Percentiles rank a stretch among this genome's conserved stretches.
These are phyloP conservation scores for Sugiyamaella qingdaonensis DNA, from an alignment of 805 yeast genomes.

Conservation along the genomic window DNA sequence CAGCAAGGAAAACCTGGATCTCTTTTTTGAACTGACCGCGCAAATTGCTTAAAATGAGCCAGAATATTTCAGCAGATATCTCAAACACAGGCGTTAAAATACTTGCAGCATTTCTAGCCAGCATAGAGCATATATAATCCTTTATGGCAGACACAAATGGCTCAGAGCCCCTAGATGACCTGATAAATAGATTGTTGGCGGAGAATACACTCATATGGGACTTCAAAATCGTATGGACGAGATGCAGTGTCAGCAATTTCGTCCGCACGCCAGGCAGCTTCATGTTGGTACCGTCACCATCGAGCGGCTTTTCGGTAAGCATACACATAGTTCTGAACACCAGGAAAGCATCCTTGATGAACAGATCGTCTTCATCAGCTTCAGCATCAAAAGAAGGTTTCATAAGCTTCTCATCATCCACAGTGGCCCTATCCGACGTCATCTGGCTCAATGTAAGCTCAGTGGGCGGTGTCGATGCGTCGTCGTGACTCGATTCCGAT, in stretches of 20 bases:
- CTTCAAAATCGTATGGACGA: constrained; percentile 78
- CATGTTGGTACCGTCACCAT: constrained; percentile 53
- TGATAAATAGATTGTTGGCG: constrained; percentile 37
- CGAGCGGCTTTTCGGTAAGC: constrained; percentile 79
- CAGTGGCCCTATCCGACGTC: constrained; percentile 21
- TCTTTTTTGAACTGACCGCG: constrained; percentile 88
- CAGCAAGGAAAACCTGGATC: constrained; percentile 88
- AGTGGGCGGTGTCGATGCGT: constrained; percentile 5
- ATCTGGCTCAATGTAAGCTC: constrained; percentile 31
- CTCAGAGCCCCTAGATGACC: constrained; percentile 36
- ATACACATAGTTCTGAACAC: constrained; percentile 94
- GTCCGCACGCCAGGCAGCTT: constrained; percentile 91
- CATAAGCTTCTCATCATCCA: constrained; percentile 26
- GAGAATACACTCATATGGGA: constrained; percentile 79
- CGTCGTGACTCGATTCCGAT: constrained; percentile 5
- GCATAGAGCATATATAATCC: constrained; percentile 74
- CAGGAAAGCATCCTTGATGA: constrained; percentile 85
- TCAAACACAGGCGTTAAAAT: constrained; percentile 89
- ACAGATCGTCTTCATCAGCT: constrained; percentile 59
- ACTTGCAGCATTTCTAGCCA: constrained; percentile 90
- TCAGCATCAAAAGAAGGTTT: constrained; percentile 36
- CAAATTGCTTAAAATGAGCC: constrained; percentile 78
- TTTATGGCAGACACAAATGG: constrained; percentile 73
- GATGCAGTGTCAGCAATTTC: constrained; percentile 79
- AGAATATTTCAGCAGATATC: constrained; percentile 85